Percentiles rank a stretch among this genome's conserved stretches.
phyloP scores from a whole-genome alignment of 208 protist genomes.

The Leptomonas pyrrhocoris region DNA sequence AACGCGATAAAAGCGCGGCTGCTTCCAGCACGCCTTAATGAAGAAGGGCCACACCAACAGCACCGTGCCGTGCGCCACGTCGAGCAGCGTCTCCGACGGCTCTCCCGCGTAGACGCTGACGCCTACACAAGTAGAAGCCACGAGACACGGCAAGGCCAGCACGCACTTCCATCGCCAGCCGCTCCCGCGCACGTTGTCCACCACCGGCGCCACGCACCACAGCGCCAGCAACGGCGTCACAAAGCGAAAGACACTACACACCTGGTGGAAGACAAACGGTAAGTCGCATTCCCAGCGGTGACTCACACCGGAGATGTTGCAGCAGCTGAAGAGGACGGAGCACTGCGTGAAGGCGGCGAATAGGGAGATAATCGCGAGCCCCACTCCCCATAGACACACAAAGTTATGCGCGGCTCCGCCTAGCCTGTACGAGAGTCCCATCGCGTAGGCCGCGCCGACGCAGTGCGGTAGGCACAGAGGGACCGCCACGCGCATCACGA shows the following conservation, averaged over 20 bases:
- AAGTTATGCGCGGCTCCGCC: conserved; percentile 62
- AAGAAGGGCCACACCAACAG: conserved; percentile 34
- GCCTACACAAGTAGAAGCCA: conserved; percentile 26
- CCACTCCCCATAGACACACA: conserved; percentile 73
- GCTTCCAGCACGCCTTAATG: conserved; percentile 39
- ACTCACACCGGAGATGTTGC: conserved; percentile 39
- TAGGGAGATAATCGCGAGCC: conserved; percentile 63
- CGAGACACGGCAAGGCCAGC: conserved; percentile 40
- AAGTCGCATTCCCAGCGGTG: conserved; percentile 66
- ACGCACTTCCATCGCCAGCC: conserved; percentile 45
- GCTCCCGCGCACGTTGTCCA: conserved; percentile 46
- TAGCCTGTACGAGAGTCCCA: conserved; percentile 54
- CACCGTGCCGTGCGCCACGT: conserved; percentile 22
- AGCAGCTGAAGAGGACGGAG: conserved; percentile 58
- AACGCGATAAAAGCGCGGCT: conserved; percentile 31
- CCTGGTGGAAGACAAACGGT: conserved; percentile 72
- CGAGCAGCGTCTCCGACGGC: conserved; percentile 25
- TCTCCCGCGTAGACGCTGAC: conserved; percentile 20
- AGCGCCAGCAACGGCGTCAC: conserved; percentile 58
- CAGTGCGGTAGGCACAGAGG: conserved; percentile 40
- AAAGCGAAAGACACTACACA: conserved; percentile 55
- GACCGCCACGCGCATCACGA: conserved; percentile 35
- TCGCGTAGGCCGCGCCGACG: conserved; percentile 30
- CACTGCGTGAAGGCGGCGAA: conserved; percentile 54
- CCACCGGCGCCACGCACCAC: conserved; percentile 60